Base-by-base conservation (phyloP, 805 yeast species). In the Wickerhamomyces bisporus region DNA sequence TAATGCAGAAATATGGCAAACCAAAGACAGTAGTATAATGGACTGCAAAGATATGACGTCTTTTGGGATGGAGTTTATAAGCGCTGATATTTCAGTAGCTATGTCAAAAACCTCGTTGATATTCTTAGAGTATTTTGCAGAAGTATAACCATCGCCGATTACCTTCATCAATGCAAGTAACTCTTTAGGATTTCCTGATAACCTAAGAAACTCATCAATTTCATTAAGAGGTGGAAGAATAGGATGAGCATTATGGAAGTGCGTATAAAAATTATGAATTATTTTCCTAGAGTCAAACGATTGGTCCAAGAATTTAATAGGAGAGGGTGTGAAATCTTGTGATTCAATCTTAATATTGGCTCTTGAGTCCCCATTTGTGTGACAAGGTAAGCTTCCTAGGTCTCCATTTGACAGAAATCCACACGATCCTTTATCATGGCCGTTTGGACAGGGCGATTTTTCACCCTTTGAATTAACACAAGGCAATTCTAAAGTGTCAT, bases 1-100 rank as follows among this genome's bases (percentile, higher is more conserved):
- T 8, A 73, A 46, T 0, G 78, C 69, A n/a, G 76, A 70, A 19
- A 73, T 68, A 44, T 73, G 79, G 13, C 75, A 61, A 4, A 67
- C 61, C 48, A 73, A 60, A 0, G 73, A 60, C 8, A 69, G 36
- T 11, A 73, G 38, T 8, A 70, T 48, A 31, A 73, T 43, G 0
- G 68, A 48, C 42, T 73, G 79, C 16, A 73, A 40, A 1, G 73
- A 50, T 3, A 72, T 49, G 6, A 73, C 52, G 50, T 73, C 79
- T 29, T 61, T 60, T 45, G 51, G 29, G 4, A 35, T 36, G 46
- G 64, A 32, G 18, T 45, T 47, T 8, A 54, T 54, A 24, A 55
- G 55, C 15, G 54, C 58, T 1, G 60, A 37, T 4, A 66, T 50
- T 30, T 64, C 61, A 17, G 52, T 50, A 1, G 69, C 54, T 19